phyloP scores from a whole-genome alignment of 257 asterid species.

The Plectranthus barbatus region DNA sequence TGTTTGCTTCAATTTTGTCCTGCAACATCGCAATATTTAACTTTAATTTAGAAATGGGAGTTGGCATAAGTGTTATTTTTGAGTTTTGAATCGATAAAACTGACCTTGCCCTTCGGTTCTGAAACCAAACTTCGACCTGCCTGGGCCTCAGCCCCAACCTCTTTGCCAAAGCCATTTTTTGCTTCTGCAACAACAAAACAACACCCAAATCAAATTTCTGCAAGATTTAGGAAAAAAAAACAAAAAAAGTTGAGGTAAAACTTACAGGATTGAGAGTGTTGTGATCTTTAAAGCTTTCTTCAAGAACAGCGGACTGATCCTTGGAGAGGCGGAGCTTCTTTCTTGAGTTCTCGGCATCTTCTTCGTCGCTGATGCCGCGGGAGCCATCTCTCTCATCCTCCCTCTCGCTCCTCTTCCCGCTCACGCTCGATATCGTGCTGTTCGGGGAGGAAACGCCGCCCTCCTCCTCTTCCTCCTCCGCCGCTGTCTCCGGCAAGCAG shows the following conservation, averaged over 20 bases:
- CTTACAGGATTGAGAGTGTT: slow-evolving; percentile 49
- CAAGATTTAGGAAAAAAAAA: no score
- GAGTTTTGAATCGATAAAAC: not conserved
- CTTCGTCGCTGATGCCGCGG: slow-evolving; percentile 40
- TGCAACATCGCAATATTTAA: slow-evolving; percentile 17
- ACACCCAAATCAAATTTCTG: not conserved
- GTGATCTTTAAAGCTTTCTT: slow-evolving; percentile 81
- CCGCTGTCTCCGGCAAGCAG: slow-evolving; percentile 42
- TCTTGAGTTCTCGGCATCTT: slow-evolving; percentile 40
- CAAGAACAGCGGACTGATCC: slow-evolving; percentile 74
- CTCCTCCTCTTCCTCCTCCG: slow-evolving; percentile 41
- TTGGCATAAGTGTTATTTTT: no score
- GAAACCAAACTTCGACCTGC: slow-evolving; percentile 92
- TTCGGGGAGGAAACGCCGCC: slow-evolving; percentile 75
- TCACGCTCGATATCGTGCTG: slow-evolving; percentile 68
- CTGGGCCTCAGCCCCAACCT: slow-evolving; percentile 66
- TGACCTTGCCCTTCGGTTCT: slow-evolving; percentile 83
- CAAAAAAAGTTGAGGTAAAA: no score
- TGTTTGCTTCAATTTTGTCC: slow-evolving; percentile 85
- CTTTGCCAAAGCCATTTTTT: slow-evolving; percentile 63
- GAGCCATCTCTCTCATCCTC: slow-evolving; percentile 30
- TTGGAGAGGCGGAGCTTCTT: slow-evolving; percentile 68
- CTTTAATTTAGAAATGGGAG: no score
- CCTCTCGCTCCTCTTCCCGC: slow-evolving; percentile 68
- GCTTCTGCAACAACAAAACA: slow-evolving; percentile 45